These are phyloP conservation scores for Parsonsia alboflavescens DNA, from an alignment of 257 asterid species.

Conservation along the genomic window DNA sequence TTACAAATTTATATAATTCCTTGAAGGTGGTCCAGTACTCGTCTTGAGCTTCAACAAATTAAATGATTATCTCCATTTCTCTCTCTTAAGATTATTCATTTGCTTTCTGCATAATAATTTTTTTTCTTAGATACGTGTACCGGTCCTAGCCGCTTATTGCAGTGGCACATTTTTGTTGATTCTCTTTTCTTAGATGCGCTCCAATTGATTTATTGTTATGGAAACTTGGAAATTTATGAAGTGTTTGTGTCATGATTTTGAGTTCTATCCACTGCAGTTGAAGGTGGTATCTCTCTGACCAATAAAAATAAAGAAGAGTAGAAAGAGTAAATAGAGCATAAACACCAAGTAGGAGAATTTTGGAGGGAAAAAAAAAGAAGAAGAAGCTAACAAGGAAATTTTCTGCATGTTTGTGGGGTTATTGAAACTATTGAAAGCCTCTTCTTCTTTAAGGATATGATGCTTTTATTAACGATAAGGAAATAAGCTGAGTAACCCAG, in stretches of 20 bases:
- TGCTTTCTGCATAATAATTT: no score
- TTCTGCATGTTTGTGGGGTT: not conserved
- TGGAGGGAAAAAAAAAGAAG: no score
- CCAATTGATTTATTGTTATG: not conserved
- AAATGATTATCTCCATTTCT: not conserved
- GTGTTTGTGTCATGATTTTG: not conserved
- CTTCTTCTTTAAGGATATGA: not conserved
- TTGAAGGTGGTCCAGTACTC: not conserved
- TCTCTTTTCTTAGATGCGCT: not conserved
- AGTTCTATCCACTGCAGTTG: not conserved
- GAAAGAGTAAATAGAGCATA: not conserved
- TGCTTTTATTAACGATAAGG: not conserved
- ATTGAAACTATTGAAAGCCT: not conserved
- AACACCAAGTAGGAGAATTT: not conserved
- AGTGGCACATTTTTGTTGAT: not conserved
- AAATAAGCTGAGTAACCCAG: not conserved
- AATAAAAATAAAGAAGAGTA: no score
- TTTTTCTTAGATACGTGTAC: not conserved
- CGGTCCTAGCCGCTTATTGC: not conserved
- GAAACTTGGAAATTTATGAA: not conserved
- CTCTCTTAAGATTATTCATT: not conserved
- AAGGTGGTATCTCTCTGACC: not conserved
- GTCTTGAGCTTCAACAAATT: not conserved
- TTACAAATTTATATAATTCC: not conserved
- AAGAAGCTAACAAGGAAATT: no score